Evolutionary conservation across 2,329 filamentous ascomycete genomes (phyloP).

Genomic region (Rachicladosporium sp.): DNA sequence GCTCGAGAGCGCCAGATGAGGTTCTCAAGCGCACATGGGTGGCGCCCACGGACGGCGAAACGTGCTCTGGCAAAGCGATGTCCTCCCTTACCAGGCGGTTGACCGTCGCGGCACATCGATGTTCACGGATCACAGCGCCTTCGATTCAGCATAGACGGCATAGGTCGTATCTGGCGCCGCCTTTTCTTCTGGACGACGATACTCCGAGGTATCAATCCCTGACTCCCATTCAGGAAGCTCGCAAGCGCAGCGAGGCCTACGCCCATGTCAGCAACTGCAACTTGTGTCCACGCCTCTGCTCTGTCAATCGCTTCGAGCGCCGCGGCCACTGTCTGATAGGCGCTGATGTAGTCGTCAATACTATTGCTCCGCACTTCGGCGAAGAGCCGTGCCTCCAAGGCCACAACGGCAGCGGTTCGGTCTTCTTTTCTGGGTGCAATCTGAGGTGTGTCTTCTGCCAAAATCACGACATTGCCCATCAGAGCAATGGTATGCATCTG

Average conservation of each 20-base stretch:
- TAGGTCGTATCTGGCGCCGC: constrained; percentile 37
- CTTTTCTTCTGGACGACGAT: constrained; percentile 63
- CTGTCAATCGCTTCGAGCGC: constrained; percentile 68
- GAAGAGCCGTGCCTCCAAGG: constrained; percentile 77
- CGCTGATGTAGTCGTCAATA: constrained; percentile 63
- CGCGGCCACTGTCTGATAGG: constrained; percentile 71
- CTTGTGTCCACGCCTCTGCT: constrained; percentile 63
- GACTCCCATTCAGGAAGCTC: constrained; percentile 53
- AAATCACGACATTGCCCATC: constrained; percentile 73
- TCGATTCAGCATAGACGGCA: constrained; percentile 3
- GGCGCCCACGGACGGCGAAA: no score
- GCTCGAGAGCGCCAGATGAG: no score
- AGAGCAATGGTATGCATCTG: constrained; percentile 65
- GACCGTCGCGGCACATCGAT: no score
- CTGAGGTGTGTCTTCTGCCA: constrained; percentile 66
- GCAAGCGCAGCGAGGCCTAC: constrained; percentile 63
- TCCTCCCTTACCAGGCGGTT: no score
- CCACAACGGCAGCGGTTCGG: constrained; percentile 64
- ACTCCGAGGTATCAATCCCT: constrained; percentile 60
- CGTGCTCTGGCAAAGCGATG: no score
- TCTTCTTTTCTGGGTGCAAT: constrained; percentile 72
- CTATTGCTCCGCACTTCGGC: constrained; percentile 75
- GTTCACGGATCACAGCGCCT: no score
- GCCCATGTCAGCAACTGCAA: constrained; percentile 69
- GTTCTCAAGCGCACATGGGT: no score